Base-by-base conservation (phyloP, 2,329 filamentous ascomycete species). In the Xylariomycetidae sp. region DNA sequence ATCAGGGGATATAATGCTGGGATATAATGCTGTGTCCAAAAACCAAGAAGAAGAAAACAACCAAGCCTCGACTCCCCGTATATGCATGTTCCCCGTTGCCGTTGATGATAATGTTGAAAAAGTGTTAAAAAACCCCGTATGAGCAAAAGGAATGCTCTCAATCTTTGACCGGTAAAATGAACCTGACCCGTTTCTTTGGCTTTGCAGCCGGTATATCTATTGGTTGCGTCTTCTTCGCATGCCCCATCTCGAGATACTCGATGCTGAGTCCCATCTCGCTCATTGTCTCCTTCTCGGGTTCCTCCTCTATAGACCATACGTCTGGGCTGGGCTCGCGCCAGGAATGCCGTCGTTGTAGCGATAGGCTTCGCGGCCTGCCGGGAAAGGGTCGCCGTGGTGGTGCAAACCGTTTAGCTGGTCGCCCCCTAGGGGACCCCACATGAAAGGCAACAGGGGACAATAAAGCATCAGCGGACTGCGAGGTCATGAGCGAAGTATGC, bases 321-420 rank as follows among this genome's bases (percentile, higher is more conserved):
- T 77, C 72, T 0, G 72, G 72, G 47, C 73, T 77, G 6, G 74
- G 74, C 55, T 74, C 67, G 23, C 72, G 61, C 74, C 74, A 78
- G 2, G 74, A 63, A 35, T 64, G 63, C 8, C 63, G 64, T 7
- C 69, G 66, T 27, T 65, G 61, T 14, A 63, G 39, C 48, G 61
- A 20, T 53, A 56, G 30, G 48, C 49, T 46, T 14, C 50, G 46
- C 3, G 56, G 46, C 25, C 54, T 46, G 27, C 53, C 57, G 18
- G 50, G 40, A 29, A 53, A 42, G n/a, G 58, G 56, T 10, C 60
- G 57, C 10, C 51, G 54, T 22, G 53, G 51, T 32, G 55, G 45
- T 39, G 47, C 35, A 49, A 61, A 57, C 13, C 47, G 50, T 34
- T 48, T 58, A 12, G 37, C 30, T 20, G 51, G 38, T 25, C 52